Percentiles rank a stretch among this genome's conserved stretches.
Conservation (phyloP, 768 basidiomycete genomes). For the Tylopilus subfusipes region DNA sequence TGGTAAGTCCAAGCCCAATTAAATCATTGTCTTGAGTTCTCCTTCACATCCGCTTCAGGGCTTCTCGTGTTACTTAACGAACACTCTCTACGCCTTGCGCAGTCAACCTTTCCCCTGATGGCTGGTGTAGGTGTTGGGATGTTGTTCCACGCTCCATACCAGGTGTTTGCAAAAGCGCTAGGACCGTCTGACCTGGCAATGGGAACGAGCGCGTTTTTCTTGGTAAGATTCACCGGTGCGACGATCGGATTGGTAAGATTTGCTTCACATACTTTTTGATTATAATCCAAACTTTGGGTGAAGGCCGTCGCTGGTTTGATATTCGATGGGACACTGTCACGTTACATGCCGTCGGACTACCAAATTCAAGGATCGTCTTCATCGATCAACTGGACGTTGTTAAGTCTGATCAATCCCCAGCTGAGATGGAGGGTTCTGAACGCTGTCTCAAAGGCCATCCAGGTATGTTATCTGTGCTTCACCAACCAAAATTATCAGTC, state of each 20-base stretch:
- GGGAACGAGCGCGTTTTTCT: constrained; percentile 83
- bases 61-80: constrained; percentile 63
- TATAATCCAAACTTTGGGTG: constrained; percentile 15
- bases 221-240: constrained; percentile 83
- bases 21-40: background rate
- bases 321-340: constrained; percentile 53
- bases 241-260: constrained; percentile 71
- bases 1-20: constrained; percentile 41
- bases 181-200: constrained; percentile 66
- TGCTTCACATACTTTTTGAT: background rate
- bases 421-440: constrained; percentile 47
- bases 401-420: constrained; percentile 45
- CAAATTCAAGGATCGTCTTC: constrained; percentile 39
- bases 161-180: constrained; percentile 67
- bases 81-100: constrained; percentile 40
- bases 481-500: background rate
- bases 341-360: constrained; percentile 48
- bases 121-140: constrained; percentile 78
- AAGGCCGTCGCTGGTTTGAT: constrained; percentile 77
- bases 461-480: constrained; percentile 39
- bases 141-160: constrained; percentile 83
- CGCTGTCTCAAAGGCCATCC: constrained; percentile 59
- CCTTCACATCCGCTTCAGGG: constrained; percentile 41
- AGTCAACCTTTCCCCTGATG: constrained; percentile 61
- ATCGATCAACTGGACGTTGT: constrained; percentile 53